Evolutionary conservation across 768 basidiomycete genomes (phyloP), one percentile per base, ranked within the genome.

Genomic region (Tephrocybe sp.): DNA sequence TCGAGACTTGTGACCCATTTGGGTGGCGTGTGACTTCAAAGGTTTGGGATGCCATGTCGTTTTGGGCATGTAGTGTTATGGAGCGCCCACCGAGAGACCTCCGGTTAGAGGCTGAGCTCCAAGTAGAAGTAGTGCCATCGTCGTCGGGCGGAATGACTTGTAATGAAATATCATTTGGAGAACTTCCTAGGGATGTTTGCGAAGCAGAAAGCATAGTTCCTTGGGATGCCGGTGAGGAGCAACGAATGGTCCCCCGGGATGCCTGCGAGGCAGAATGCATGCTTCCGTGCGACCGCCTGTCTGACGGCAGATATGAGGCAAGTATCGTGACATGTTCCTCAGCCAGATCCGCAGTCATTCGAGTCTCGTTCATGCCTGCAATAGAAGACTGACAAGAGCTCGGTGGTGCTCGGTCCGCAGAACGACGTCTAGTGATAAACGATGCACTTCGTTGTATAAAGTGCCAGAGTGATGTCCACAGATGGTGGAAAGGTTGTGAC

Each of bases 41-140:
- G 25, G 9, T 48, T 30, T 53, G 52, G 34, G 22, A 36, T 4
- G 52, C 47, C 23, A 47, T 43, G 33, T 34, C 5, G n/a, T 48
- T 48, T 23, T 9, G n/a, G 8, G 33, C 29, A n/a, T 38, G 11
- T 0, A 42, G 29, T 37, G 42, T 22, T 27, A 44, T 38, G 1
- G 46, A 42, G 18, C 18, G 29, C 9, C 29, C 19, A n/a, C 24
- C n/a, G 12, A n/a, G 4, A 6, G 43, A 44, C 18, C 18, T 33
- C 18, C 29, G 29, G 19, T 29, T 25, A 13, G 24, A 31, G 43
- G 4, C 3, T 33, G 43, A 44, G 18, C 29, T 44, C 9, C 29
- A 11, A 21, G 2, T 3, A 16, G 45, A 37, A n/a, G 27, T 6
- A 5, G 23, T 18, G 12, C 33, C 33, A n/a, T 19, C 16, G 12